Conservation (phyloP, 2,329 filamentous ascomycete species). For the Stagonosporopsis rhizophila region DNA sequence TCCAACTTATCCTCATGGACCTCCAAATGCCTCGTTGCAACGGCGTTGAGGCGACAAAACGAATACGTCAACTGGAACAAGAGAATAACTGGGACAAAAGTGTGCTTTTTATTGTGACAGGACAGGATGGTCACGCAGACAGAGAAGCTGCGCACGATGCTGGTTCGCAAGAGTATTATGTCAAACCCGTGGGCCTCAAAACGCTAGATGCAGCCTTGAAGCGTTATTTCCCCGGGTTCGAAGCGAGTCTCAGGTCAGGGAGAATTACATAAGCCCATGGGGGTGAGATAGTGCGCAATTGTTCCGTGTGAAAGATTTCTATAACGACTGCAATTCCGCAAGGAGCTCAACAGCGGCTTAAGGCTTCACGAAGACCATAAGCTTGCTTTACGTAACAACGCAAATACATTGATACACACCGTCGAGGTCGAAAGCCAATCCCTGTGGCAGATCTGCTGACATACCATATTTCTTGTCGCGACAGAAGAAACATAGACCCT, state of each 20-base stretch:
- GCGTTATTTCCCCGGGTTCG: not conserved
- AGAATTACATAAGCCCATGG: not conserved
- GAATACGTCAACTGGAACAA: not conserved
- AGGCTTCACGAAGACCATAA: not conserved
- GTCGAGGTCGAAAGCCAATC: not conserved
- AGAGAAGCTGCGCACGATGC: not conserved
- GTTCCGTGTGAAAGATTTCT: not conserved
- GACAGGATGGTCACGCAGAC: not conserved
- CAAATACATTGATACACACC: not conserved
- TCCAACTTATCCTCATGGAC: conserved; percentile 1
- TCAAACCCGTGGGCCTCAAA: not conserved
- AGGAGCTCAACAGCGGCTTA: not conserved
- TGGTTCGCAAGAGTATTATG: conserved; percentile 1
- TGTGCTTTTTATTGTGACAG: not conserved
- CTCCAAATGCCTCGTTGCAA: not conserved
- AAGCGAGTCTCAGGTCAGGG: not conserved
- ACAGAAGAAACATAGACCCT: no score
- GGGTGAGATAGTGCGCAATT: not conserved
- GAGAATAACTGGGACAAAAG: not conserved
- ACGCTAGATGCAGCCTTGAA: not conserved
- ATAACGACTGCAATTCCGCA: not conserved
- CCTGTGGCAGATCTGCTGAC: not conserved
- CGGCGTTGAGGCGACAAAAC: not conserved
- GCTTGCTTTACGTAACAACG: not conserved
- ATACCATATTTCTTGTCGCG: no score